Conservation (phyloP, 1,284 basidiomycete species). For the Papiliotrema flavescens region DNA sequence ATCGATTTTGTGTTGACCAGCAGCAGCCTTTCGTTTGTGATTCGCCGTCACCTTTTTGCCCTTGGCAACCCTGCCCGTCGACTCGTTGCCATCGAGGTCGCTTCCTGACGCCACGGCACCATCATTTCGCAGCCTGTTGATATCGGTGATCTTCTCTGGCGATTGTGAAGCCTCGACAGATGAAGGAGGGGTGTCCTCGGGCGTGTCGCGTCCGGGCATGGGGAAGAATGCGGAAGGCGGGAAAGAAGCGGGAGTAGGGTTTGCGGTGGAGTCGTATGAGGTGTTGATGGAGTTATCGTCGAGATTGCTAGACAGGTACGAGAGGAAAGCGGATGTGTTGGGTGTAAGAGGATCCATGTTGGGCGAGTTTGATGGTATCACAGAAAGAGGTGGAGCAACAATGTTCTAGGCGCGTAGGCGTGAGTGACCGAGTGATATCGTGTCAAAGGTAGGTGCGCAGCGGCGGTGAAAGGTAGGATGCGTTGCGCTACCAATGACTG, state of each 20-base stretch:
- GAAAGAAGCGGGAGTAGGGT: constrained; percentile 23
- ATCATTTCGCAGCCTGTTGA: neutral
- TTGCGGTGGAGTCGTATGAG: neutral
- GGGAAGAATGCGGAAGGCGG: constrained; percentile 44
- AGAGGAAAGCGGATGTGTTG: constrained; percentile 43
- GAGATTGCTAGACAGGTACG: constrained; percentile 28
- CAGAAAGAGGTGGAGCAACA: too few relatives aligned
- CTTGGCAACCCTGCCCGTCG: constrained; percentile 1
- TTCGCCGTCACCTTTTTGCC: constrained; percentile 2
- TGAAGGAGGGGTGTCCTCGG: constrained; percentile 37
- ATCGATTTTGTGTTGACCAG: constrained; percentile 9
- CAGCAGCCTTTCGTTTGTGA: constrained; percentile 37
- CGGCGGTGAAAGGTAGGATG: too few relatives aligned
- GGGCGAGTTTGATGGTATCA: neutral
- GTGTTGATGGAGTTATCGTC: constrained; percentile 5
- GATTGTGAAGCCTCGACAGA: constrained; percentile 11
- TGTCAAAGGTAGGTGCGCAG: too few relatives aligned
- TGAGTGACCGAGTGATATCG: too few relatives aligned
- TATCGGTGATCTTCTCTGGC: constrained; percentile 4
- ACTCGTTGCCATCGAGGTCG: neutral
- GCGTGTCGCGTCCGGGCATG: constrained; percentile 33
- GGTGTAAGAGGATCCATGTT: constrained; percentile 26
- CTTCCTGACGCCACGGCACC: neutral
- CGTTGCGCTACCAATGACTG: too few relatives aligned
- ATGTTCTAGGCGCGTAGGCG: too few relatives aligned